Percentiles rank a stretch among this genome's conserved stretches.
Evolutionary conservation across 148 eudicot species (phyloP).

Genomic region (Fagopyrum esculentum): DNA sequence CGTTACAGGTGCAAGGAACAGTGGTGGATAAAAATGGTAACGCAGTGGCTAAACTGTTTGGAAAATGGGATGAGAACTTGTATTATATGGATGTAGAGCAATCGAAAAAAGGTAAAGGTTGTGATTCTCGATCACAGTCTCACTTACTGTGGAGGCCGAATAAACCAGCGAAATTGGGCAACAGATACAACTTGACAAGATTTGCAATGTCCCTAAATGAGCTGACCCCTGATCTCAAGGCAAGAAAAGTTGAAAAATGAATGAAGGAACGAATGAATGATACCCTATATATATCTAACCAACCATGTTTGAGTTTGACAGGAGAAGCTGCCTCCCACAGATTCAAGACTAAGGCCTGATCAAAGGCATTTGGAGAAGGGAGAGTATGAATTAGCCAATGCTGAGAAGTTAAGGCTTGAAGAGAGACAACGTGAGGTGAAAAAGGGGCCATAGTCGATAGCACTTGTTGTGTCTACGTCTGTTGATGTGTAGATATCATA

Average conservation of each 20-base stretch:
- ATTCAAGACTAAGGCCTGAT: slow-evolving; percentile 31
- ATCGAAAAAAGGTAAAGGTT: slow-evolving; percentile 44
- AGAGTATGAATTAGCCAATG: slow-evolving; percentile 21
- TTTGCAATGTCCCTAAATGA: slow-evolving; percentile 29
- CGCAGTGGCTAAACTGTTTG: slow-evolving; percentile 57
- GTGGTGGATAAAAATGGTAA: slow-evolving; percentile 62
- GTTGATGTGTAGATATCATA: background rate
- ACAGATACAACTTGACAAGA: slow-evolving; percentile 25
- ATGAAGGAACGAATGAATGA: too few relatives aligned
- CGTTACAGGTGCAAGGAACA: slow-evolving; percentile 63
- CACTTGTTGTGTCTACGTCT: background rate
- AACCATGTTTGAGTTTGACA: background rate
- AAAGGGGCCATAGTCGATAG: background rate
- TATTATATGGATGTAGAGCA: slow-evolving; percentile 54
- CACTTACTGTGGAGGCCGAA: slow-evolving; percentile 67
- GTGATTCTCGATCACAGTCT: slow-evolving; percentile 29
- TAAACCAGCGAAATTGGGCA: slow-evolving; percentile 18
- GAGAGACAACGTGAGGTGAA: slow-evolving; percentile 29
- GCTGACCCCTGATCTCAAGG: slow-evolving; percentile 29
- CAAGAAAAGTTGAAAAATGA: background rate
- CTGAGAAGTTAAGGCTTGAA: slow-evolving; percentile 27
- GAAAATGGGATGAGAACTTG: slow-evolving; percentile 82
- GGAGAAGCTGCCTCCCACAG: slow-evolving; percentile 33
- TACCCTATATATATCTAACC: too few relatives aligned
- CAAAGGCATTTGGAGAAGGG: slow-evolving; percentile 29